A percentile compares a stretch with the other conserved stretches of the same genome.
Conservation (phyloP, 2,329 filamentous ascomycete genomes). For the Mycosphaerella arachidis region DNA sequence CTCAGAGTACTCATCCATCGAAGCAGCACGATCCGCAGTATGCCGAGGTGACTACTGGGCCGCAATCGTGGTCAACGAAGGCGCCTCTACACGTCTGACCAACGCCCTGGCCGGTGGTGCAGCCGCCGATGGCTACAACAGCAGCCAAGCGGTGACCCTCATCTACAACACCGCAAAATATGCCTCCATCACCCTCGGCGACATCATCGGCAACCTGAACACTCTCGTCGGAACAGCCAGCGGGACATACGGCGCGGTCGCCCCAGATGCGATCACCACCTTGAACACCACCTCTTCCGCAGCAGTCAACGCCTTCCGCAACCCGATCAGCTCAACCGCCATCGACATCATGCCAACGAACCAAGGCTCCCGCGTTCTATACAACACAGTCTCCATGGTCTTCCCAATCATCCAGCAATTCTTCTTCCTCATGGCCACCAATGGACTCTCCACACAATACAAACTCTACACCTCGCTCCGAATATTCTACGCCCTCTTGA, state of each 20-base stretch:
- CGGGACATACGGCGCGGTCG: not conserved
- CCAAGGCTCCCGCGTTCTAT: slow-evolving; percentile 32
- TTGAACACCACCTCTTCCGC: not conserved
- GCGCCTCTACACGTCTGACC: slow-evolving; percentile 37
- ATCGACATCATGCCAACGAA: slow-evolving; percentile 40
- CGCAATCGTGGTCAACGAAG: slow-evolving; percentile 27
- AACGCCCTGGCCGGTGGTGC: slow-evolving; percentile 35
- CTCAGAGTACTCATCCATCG: slow-evolving; percentile 14
- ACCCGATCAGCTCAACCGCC: slow-evolving; percentile 35
- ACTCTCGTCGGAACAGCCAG: not conserved
- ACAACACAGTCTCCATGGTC: slow-evolving; percentile 45
- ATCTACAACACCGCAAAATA: slow-evolving; percentile 48
- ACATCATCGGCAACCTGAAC: slow-evolving; percentile 21
- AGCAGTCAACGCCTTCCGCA: not conserved
- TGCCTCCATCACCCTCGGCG: slow-evolving; percentile 35
- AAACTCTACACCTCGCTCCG: slow-evolving; percentile 35
- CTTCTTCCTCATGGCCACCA: slow-evolving; percentile 45
- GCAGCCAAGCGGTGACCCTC: slow-evolving; percentile 35
- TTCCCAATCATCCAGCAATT: slow-evolving; percentile 47
- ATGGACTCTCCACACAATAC: slow-evolving; percentile 40
- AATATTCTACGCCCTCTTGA: slow-evolving; percentile 21
- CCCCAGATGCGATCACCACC: not conserved
- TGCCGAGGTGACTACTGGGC: slow-evolving; percentile 30
- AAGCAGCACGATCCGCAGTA: slow-evolving; percentile 26
- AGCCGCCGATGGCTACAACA: slow-evolving; percentile 35